Evolutionary conservation across 1,139 yeast genomes (phyloP), one percentile per base, ranked within the genome.

Genomic region (Saccharomyces hybrid): DNA sequence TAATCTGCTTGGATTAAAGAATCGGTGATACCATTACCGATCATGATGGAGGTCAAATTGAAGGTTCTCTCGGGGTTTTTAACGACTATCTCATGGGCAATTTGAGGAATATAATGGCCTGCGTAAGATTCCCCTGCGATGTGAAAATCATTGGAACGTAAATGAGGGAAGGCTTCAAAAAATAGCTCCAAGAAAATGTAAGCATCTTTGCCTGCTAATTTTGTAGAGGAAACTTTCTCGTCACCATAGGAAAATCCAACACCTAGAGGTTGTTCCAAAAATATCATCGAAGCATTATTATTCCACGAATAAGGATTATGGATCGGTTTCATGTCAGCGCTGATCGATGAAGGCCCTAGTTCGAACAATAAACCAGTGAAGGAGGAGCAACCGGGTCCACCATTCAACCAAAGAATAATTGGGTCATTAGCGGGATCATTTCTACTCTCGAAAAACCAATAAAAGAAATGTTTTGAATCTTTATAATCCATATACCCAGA

Each of bases 71-170:
- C 88, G 2, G 44, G 44, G 8, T 38, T 51, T 11, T 67, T 60
- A 27, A 83, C 78, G 66, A 90, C 75, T 62, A 93, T 91, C 73
- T 91, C 97, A 52, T 85, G 74, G 20, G 97, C 97, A 70, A 93
- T 88, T 7, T 83, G 91, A 32, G 98, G 99, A 63, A 93, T 90
- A 73, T 93, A 93, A 72, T 93, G 98, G 59, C 99, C 99, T 54
- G 96, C 99, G 70, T 93, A 93, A n/a, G 97, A 88, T 75, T 93
- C 98, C 64, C 98, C 99, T 50, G 98, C 95, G 73, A 93, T 90
- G 73, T 91, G 98, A 84, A 93, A 90, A 23, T 63, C 66, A n/a
- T 61, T 55, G 38, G 80, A 73, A 50, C 78, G 72, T 74, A 86
- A 89, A 73, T 91, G 82, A 49, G 97, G 96, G 81, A 90, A 93